Percentiles rank a stretch among this genome's conserved stretches.
Conservation (phyloP, 495 filamentous ascomycete species). For the Diplogelasinospora grovesii region DNA sequence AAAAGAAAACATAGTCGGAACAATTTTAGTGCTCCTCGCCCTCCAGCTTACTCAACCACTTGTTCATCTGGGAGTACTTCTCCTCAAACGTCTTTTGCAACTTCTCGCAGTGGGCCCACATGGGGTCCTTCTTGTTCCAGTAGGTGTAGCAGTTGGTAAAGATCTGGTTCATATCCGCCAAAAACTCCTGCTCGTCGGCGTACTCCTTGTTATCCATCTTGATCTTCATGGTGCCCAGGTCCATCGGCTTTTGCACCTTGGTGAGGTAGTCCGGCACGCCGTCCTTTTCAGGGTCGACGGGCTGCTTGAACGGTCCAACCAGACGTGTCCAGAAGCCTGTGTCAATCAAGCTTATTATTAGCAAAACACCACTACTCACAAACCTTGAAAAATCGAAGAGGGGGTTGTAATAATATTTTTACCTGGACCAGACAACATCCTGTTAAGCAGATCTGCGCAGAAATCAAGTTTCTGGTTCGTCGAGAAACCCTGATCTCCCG, state of each 20-base stretch:
- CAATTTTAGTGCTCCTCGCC: conserved; percentile 29
- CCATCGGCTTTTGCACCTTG: conserved; percentile 43
- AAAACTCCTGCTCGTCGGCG: conserved; percentile 34
- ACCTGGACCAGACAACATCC: conserved; percentile 50
- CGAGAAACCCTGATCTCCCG: conserved; percentile 23
- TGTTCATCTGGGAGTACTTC: conserved; percentile 41
- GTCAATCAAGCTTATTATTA: too few species aligned
- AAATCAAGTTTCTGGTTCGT: conserved; percentile 43
- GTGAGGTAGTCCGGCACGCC: conserved; percentile 43
- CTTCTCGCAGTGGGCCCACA: conserved; percentile 39
- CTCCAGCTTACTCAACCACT: conserved; percentile 44
- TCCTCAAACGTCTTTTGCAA: conserved; percentile 47
- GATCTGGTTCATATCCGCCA: conserved; percentile 42
- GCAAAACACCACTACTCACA: too few species aligned
- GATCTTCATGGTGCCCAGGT: conserved; percentile 41
- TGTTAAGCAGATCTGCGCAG: conserved; percentile 43
- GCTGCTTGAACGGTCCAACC: conserved; percentile 45
- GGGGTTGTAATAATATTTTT: too few species aligned
- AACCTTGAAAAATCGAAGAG: not conserved
- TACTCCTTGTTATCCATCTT: conserved; percentile 43
- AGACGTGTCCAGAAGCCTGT: conserved; percentile 53
- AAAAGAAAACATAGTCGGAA: not conserved
- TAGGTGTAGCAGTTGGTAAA: conserved; percentile 45
- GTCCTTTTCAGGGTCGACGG: conserved; percentile 37
- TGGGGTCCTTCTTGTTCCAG: conserved; percentile 34